Percentiles rank a stretch among this genome's conserved stretches.
These are phyloP conservation scores for Gossypioides kirkii DNA, from an alignment of 345 rosid species.

Conservation along the genomic window DNA sequence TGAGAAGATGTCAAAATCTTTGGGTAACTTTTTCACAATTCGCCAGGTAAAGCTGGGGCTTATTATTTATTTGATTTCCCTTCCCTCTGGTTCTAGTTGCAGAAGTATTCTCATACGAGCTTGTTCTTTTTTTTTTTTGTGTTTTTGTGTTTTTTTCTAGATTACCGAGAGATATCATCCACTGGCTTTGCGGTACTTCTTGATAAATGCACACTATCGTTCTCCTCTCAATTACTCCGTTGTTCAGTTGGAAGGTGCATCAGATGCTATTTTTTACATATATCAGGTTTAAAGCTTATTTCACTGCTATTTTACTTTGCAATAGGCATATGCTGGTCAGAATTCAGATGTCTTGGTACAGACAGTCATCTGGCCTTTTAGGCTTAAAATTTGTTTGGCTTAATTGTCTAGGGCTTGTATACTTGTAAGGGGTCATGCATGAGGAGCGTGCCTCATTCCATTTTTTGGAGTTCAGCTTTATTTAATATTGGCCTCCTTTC, in stretches of 20 bases:
- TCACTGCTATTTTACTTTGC: background rate
- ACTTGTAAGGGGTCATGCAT: background rate
- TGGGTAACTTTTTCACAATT: conserved; percentile 65
- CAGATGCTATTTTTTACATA: conserved; percentile 66
- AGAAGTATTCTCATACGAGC: conserved; percentile 3
- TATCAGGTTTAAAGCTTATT: conserved; percentile 57
- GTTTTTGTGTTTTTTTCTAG: conserved; percentile 30
- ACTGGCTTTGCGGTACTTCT: conserved; percentile 71
- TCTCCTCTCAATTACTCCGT: conserved; percentile 71
- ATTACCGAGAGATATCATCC: conserved; percentile 69
- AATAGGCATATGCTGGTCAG: background rate
- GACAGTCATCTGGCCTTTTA: background rate
- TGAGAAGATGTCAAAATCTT: conserved; percentile 83
- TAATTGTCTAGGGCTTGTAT: background rate
- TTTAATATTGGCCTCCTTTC: background rate
- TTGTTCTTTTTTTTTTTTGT: background rate
- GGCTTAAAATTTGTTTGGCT: background rate
- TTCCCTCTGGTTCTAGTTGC: background rate
- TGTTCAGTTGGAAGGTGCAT: conserved; percentile 65
- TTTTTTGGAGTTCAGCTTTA: background rate
- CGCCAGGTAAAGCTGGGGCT: conserved; percentile 41
- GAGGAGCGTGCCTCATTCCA: background rate
- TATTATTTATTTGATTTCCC: background rate
- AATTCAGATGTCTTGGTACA: background rate
- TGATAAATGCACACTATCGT: conserved; percentile 78